Evolutionary conservation across 495 filamentous ascomycete genomes (phyloP).

Genomic region (Parathielavia hyrcaniae): DNA sequence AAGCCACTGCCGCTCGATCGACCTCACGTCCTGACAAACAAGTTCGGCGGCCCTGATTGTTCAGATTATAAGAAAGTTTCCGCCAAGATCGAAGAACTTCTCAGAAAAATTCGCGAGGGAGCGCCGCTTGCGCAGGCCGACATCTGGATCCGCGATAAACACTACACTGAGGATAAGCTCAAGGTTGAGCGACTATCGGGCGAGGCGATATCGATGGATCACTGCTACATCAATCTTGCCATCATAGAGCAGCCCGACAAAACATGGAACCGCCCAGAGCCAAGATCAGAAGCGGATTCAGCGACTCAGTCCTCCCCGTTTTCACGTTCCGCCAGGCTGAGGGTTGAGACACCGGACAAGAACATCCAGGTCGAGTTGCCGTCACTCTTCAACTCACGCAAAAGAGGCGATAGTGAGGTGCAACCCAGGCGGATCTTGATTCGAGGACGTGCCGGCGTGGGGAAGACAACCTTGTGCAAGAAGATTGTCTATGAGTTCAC

Average conservation of each 20-base stretch:
- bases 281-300: conserved; percentile 10
- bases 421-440: conserved; percentile 36
- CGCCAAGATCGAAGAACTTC: conserved; percentile 20
- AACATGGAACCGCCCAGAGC: too few species aligned
- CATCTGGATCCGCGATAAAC: conserved; percentile 21
- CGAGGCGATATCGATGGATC: conserved; percentile 28
- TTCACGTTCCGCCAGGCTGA: conserved; percentile 28
- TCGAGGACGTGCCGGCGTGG: conserved; percentile 39
- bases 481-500: conserved; percentile 37
- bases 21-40: conserved; percentile 26
- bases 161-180: conserved; percentile 25
- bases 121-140: conserved; percentile 23
- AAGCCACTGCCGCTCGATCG: conserved; percentile 25
- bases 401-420: conserved; percentile 19
- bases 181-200: conserved; percentile 36
- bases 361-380: conserved; percentile 23
- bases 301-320: conserved; percentile 23
- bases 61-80: conserved; percentile 19
- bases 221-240: conserved; percentile 35
- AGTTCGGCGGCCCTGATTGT: conserved; percentile 22
- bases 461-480: conserved; percentile 45
- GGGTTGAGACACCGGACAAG: conserved; percentile 21
- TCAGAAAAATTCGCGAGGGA: conserved; percentile 21
- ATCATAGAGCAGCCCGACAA: conserved; percentile 25
- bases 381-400: conserved; percentile 28